phyloP scores from a whole-genome alignment of 305 asterid species.

The Salvia sclarea region DNA sequence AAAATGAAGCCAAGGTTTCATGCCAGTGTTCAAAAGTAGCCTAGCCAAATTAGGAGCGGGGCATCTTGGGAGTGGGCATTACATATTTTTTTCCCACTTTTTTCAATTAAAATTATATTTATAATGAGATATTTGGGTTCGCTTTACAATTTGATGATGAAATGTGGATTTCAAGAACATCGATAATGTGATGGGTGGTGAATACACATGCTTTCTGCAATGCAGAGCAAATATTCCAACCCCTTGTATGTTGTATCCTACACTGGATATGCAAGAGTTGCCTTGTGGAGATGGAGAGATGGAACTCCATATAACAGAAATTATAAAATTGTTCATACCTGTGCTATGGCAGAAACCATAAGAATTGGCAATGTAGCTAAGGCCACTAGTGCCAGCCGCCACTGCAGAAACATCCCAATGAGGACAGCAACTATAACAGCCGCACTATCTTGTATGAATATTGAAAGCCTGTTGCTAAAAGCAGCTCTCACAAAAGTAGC shows the following conservation, averaged over 20 bases:
- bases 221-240: slow-evolving; percentile 3
- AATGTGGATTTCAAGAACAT: too few relatives aligned
- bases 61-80: background rate
- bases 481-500: slow-evolving; percentile 99
- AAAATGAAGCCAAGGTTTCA: background rate
- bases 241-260: background rate
- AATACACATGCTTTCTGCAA: slow-evolving; percentile 5
- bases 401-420: slow-evolving; percentile 87
- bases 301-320: slow-evolving; percentile 7
- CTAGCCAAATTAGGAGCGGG: too few relatives aligned
- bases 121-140: too few relatives aligned
- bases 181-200: slow-evolving; percentile 14
- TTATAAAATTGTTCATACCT: slow-evolving; percentile 52
- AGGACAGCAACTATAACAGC: slow-evolving; percentile 93
- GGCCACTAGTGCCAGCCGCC: slow-evolving; percentile 98
- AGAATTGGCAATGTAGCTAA: slow-evolving; percentile 93
- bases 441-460: slow-evolving; percentile 93
- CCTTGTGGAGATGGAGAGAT: slow-evolving; percentile 4
- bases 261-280: slow-evolving; percentile 19
- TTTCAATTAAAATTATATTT: background rate
- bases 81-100: background rate
- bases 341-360: slow-evolving; percentile 92
- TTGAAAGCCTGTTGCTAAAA: slow-evolving; percentile 96
- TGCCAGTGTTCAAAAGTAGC: background rate
- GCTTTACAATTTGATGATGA: too few relatives aligned